Evolutionary conservation across 495 filamentous ascomycete genomes (phyloP), one percentile per base, ranked within the genome.

Genomic region (Aspergillus affinis): DNA sequence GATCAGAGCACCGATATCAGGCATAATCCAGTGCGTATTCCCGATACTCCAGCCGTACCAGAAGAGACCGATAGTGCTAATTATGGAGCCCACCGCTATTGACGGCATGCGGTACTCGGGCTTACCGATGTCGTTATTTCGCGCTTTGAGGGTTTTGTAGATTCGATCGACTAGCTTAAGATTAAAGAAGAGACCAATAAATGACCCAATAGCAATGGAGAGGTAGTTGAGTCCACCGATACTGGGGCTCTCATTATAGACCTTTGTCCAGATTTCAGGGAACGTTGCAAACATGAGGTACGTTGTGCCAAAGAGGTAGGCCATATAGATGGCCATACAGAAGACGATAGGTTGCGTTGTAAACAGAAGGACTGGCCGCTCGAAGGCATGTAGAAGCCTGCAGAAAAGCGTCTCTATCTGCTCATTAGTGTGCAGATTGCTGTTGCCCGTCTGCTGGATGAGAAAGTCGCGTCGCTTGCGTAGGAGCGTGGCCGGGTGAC

Each of bases 151-250:
- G 5, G 55, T 57, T 13, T 72, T 74, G 74, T 90, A 91, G 60
- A 90, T 80, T 4, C 68, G 65, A 63, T 90, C 88, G 60, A 85
- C 86, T 19, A 88, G 61, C 1, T 77, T 81, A 3, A 84, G 85
- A 62, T 73, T 80, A 61, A 84, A 73, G 62, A 89, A 86, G 0
- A 80, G 74, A 6, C 86, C 87, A 4, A 83, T 60, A 63, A 83
- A 84, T 72, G 84, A 88, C 10, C 88, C 88, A 0, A 89, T 53
- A 2, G 81, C 87, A 4, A 89, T 72, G n/a, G 84, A 83, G 51
- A 90, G 81, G 71, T 88, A 88, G 71, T 88, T 88, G 2, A 91
- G 74, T 0, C 87, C 84, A 30, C 79, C 86, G 29, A 86, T 83
- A 17, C 81, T 84, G 52, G 79, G 64, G 50, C 72, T 73, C 69